These are phyloP conservation scores for Solanum corneliomulleri DNA, from an alignment of 257 asterid genomes.

Conservation along the genomic window DNA sequence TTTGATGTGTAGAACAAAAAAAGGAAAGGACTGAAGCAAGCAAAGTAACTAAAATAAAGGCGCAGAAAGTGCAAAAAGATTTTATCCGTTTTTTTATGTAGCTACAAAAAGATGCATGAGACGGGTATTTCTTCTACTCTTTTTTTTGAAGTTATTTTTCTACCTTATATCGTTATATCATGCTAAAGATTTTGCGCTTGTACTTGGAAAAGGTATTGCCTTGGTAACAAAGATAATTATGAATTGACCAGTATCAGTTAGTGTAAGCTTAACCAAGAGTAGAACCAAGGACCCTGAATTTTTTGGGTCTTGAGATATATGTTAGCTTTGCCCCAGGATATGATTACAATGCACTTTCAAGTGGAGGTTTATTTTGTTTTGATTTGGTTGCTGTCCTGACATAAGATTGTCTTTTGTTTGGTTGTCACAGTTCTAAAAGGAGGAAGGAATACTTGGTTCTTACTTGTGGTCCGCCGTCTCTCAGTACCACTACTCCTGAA, in stretches of 20 bases:
- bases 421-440: slow-evolving; percentile 54
- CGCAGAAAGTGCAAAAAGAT: neutral
- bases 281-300: neutral
- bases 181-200: neutral
- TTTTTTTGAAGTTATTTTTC: neutral
- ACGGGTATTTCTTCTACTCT: neutral
- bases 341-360: neutral
- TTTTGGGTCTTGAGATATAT: neutral
- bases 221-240: neutral
- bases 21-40: neutral
- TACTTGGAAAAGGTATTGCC: neutral
- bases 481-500: slow-evolving; percentile 42
- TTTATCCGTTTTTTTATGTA: neutral
- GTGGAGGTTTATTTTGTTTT: neutral
- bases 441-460: slow-evolving; percentile 91
- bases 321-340: neutral
- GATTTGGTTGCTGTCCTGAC: neutral
- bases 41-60: neutral
- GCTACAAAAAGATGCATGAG: neutral
- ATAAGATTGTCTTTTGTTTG: neutral
- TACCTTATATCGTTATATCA: neutral
- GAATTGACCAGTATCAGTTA: neutral
- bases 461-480: slow-evolving; percentile 75
- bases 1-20: neutral
- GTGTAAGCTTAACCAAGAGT: neutral